These are phyloP conservation scores for Bipolaris gigantea DNA, from an alignment of 2,329 filamentous ascomycete species.

Conservation along the genomic window DNA sequence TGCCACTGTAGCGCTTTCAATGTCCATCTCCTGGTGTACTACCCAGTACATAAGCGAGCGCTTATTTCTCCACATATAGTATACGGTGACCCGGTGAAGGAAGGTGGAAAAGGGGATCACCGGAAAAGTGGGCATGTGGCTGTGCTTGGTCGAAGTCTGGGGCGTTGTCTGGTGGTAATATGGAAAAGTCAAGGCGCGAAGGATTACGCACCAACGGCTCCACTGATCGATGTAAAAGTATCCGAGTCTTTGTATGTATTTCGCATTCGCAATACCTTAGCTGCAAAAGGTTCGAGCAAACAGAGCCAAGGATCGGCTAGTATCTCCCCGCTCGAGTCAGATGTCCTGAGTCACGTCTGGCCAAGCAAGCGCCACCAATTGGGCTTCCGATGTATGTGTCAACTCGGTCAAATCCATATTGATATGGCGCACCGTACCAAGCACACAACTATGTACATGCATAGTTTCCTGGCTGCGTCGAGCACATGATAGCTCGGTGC, in stretches of 20 bases:
- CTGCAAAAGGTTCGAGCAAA: background rate
- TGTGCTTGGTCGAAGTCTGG: background rate
- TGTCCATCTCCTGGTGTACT: too few relatives aligned
- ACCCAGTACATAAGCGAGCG: background rate
- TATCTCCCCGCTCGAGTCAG: background rate
- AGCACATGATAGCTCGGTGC: background rate
- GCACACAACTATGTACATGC: too few relatives aligned
- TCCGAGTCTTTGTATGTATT: background rate
- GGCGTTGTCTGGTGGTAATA: background rate
- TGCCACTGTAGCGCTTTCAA: background rate
- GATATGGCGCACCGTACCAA: too few relatives aligned
- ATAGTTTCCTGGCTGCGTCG: background rate
- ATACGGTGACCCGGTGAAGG: background rate
- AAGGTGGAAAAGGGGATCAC: background rate
- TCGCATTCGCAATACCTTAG: background rate
- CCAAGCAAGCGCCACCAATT: background rate
- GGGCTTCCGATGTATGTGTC: too few relatives aligned
- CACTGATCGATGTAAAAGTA: background rate
- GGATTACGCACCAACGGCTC: background rate
- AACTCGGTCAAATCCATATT: too few relatives aligned
- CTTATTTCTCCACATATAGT: background rate
- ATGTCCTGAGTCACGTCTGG: background rate
- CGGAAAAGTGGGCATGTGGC: background rate
- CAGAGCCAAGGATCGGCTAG: background rate
- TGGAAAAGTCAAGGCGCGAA: background rate